Evolutionary conservation across 2,329 filamentous ascomycete species (phyloP), one percentile per base, ranked within the genome.

Genomic region (Ophiocordyceps australis): DNA sequence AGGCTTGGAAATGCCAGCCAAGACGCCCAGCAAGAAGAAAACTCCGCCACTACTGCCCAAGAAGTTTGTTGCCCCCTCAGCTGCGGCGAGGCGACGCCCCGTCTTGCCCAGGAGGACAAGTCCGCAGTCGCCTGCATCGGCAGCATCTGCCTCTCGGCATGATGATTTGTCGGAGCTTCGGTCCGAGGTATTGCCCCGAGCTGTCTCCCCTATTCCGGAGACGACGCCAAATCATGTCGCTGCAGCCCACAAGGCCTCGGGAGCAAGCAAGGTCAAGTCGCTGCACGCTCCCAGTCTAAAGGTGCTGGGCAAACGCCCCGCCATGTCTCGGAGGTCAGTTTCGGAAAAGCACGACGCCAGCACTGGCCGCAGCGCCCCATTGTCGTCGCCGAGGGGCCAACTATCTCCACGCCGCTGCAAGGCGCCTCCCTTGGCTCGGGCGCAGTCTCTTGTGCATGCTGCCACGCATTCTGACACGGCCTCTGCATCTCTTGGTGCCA

Each of bases 221-320:
- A 27, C 28, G 14, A 17, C 27, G 9, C 20, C 34, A 23, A 33
- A 34, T 15, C 22, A 29, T 14, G 22, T 22, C 23, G n/a, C n/a
- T n/a, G n/a, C n/a, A n/a, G 14, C 15, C 14, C 23, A 21, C 4
- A 23, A 23, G 14, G 24, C 25, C 12, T 17, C 21, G 4, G 22
- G 14, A 9, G 28, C 22, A 14, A 31, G 25, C 17, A 30, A 22
- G 4, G 30, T 23, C 15, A 32, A 9, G 16, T 10, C 23, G 9
- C 28, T 4, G 12, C 15, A 21, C 14, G 17, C 14, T 10, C 36
- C 48, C 28, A 62, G 55, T 33, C 46, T 51, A 11, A 65, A 63
- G 36, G 54, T 57, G 14, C 49, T 53, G 9, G 62, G 60, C 4
- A 67, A 67, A 32, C 55, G 50, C 24, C 57, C 58, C 8, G 48